Evolutionary conservation across 352 stramenopile species (phyloP).

Genomic region (Phytophthora megakarya): DNA sequence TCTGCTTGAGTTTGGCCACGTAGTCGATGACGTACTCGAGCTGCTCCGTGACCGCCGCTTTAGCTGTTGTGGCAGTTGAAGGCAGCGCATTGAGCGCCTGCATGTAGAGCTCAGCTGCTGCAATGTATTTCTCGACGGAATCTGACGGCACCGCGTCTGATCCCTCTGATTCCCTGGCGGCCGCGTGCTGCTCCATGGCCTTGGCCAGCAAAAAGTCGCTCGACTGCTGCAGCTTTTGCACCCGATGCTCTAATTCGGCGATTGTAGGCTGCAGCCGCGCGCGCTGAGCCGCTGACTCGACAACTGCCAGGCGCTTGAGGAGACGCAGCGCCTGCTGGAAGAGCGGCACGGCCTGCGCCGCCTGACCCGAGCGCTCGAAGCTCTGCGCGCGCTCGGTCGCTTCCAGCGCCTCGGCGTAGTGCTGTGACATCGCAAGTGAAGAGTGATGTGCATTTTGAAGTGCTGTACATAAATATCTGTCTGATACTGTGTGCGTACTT

Average conservation of each 20-base stretch:
- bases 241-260: slow-evolving; percentile 50
- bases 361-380: slow-evolving; percentile 37
- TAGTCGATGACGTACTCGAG: slow-evolving; percentile 82
- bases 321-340: slow-evolving; percentile 67
- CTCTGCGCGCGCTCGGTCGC: slow-evolving; percentile 52
- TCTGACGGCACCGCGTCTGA: neutral
- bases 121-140: slow-evolving; percentile 53
- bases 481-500: neutral
- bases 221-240: slow-evolving; percentile 46
- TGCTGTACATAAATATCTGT: neutral
- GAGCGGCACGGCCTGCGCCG: slow-evolving; percentile 38
- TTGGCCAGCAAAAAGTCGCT: slow-evolving; percentile 37
- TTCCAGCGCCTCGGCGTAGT: slow-evolving; percentile 73
- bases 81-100: slow-evolving; percentile 57
- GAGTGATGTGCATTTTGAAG: neutral
- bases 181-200: slow-evolving; percentile 46
- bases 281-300: slow-evolving; percentile 78
- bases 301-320: slow-evolving; percentile 66
- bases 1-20: slow-evolving; percentile 55
- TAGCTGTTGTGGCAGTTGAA: slow-evolving; percentile 31
- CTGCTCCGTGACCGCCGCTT: slow-evolving; percentile 57
- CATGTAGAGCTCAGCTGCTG: slow-evolving; percentile 70
- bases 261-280: slow-evolving; percentile 61
- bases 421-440: slow-evolving; percentile 49
- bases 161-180: slow-evolving; percentile 34